Evolutionary conservation across 2,329 filamentous ascomycete species (phyloP), one percentile per base, ranked within the genome.

Genomic region (Neonectria ditissima): DNA sequence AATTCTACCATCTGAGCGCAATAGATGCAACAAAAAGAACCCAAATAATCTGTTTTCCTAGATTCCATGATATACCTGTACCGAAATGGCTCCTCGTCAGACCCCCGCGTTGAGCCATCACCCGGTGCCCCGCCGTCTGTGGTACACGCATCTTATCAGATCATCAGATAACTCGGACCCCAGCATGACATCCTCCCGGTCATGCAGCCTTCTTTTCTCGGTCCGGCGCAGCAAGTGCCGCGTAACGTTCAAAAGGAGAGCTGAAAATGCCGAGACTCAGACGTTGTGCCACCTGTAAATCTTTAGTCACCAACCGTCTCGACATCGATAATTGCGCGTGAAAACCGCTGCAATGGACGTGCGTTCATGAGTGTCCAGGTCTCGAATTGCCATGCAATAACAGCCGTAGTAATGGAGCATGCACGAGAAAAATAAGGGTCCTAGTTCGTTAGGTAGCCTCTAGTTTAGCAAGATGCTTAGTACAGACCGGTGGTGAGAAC

Each of bases 121-220:
- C 16, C 34, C 14, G 16, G 34, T n/a, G 18, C 16, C 37, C 37
- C 37, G 37, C 37, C 8, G 16, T n/a, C 4, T 4, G 4, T 9
- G 37, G 16, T 39, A 39, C 37, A n/a, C 4, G 10, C 37, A 9
- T 39, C 1, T 55, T 55, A 55, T 55, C 53, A 30, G 53, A 55
- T 55, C 26, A 56, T 47, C 41, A 32, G 53, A 56, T 56, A 56
- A 55, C n/a, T 14, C 50, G 9, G 20, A 26, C 28, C 18, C 37
- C 37, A 3, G 50, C 30, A 51, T 34, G 5, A 20, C n/a, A 10
- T 14, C 7, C 26, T 20, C 11, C 32, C 13, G 22, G 50, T 39
- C 45, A 30, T 30, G 45, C 45, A 26, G 16, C 28, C 11, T 50
- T 30, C 45, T 18, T 28, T 28, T 30, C 45, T 32, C 26, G 26